Evolutionary conservation across 208 protist genomes (phyloP), one percentile per base, ranked within the genome.

Genomic region (Acanthamoeba lugdunensis): DNA sequence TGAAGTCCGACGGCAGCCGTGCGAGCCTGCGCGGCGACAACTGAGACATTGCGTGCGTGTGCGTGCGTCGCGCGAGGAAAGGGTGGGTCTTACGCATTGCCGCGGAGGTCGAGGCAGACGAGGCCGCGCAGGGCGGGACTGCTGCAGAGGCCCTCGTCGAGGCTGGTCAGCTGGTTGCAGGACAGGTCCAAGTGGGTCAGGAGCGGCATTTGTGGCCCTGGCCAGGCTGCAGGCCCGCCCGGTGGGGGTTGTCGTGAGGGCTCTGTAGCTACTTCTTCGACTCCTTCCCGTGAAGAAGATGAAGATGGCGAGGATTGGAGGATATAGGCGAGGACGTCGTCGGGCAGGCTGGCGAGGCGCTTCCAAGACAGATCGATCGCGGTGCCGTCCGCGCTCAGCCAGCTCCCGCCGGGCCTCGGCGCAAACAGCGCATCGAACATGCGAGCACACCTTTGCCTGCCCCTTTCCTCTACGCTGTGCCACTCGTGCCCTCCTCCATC

Each of bases 91-190:
- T 75, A 75, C 67, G 33, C 30, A 18, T 52, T 52, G 73, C 37
- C 30, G 37, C 73, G 73, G 14, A 81, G 73, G 45, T 81, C 73
- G 25, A 81, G 16, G 73, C 73, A 81, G 73, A 52, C 45, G 45
- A 81, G 73, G 23, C 45, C 45, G 37, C 45, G 73, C 21, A 81
- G 73, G 16, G 73, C 30, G 16, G 73, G 73, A 50, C 73, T 81
- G 33, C 9, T 4, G 23, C 8, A 81, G 37, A 81, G 13, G 73
- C 73, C 73, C 73, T 48, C 73, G 45, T 81, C 14, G 73, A 81
- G 0, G 16, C 21, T 6, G 4, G 73, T 28, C 37, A 81, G 73
- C 21, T 81, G 73, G 37, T 81, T 81, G 45, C 73, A 81, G 33
- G 73, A 81, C 37, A 81, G 73, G 21, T 81, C 73, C 13, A 81